Conservation (phyloP, 257 asterid species). For the Solanum paucissectum region DNA sequence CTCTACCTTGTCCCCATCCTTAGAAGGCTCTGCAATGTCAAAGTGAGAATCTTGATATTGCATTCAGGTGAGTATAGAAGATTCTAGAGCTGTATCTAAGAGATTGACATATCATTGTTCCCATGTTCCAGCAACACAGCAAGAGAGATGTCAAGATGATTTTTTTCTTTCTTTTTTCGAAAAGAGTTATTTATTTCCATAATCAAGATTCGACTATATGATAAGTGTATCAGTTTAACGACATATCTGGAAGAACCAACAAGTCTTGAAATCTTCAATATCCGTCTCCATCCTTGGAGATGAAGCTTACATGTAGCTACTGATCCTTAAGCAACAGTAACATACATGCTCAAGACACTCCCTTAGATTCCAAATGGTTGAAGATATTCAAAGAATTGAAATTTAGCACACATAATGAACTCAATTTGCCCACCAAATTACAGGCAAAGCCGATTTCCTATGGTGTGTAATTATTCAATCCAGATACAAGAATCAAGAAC, state of each 20-base stretch:
- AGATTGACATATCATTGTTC: not conserved
- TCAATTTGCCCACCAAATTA: not conserved
- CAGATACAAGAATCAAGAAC: not conserved
- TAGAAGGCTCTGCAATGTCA: slow-evolving; percentile 41
- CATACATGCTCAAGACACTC: not conserved
- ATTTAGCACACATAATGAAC: not conserved
- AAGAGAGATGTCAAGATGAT: not conserved
- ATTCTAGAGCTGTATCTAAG: not conserved
- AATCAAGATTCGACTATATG: not conserved
- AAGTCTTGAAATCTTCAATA: not conserved
- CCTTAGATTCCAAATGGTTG: not conserved
- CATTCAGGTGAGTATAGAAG: not conserved
- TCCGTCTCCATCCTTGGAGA: not conserved
- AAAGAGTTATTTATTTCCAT: not conserved
- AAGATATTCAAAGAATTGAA: not conserved
- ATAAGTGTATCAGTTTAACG: not conserved
- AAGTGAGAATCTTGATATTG: not conserved
- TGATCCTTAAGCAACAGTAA: not conserved
- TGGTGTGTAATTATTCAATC: not conserved
- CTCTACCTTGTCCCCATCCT: slow-evolving; percentile 31
- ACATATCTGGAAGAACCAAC: not conserved
- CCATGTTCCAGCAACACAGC: not conserved
- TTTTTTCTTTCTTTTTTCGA: not conserved
- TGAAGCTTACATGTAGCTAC: not conserved
- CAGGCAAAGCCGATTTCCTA: not conserved